Evolutionary conservation across 306 rosid genomes (phyloP).

Genomic region (Prinsepia uniflora): DNA sequence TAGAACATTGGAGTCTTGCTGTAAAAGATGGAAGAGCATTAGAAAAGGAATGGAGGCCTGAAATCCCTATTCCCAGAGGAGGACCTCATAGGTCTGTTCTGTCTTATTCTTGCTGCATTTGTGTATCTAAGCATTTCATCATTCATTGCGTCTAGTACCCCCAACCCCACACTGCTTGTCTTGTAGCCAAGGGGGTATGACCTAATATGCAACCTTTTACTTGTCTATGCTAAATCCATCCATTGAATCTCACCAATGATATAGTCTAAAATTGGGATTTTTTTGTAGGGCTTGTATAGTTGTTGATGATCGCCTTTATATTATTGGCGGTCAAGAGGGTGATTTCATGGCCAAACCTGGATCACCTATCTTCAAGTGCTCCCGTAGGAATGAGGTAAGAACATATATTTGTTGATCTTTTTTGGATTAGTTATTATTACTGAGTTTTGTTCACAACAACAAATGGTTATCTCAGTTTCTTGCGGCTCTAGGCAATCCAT

Average conservation of each 20-base stretch:
- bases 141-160: not conserved
- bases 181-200: not conserved
- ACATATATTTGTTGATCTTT: slow-evolving; percentile 4
- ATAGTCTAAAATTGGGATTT: slow-evolving; percentile 8
- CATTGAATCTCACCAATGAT: not conserved
- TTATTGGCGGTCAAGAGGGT: slow-evolving; percentile 96
- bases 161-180: not conserved
- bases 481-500: not conserved
- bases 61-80: slow-evolving; percentile 82
- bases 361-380: slow-evolving; percentile 92
- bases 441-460: not conserved
- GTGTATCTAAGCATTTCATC: slow-evolving; percentile 6
- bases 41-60: slow-evolving; percentile 68
- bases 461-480: not conserved
- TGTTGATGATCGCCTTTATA: slow-evolving; percentile 52
- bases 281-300: slow-evolving; percentile 69
- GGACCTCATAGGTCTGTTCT: slow-evolving; percentile 81
- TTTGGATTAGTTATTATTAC: slow-evolving; percentile 8
- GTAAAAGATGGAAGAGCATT: slow-evolving; percentile 70
- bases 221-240: not conserved
- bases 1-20: slow-evolving; percentile 91
- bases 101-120: slow-evolving; percentile 1
- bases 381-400: slow-evolving; percentile 83
- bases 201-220: not conserved
- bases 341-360: slow-evolving; percentile 97